Conservation (phyloP, 805 yeast genomes). For the Myxozyma neotropica region DNA sequence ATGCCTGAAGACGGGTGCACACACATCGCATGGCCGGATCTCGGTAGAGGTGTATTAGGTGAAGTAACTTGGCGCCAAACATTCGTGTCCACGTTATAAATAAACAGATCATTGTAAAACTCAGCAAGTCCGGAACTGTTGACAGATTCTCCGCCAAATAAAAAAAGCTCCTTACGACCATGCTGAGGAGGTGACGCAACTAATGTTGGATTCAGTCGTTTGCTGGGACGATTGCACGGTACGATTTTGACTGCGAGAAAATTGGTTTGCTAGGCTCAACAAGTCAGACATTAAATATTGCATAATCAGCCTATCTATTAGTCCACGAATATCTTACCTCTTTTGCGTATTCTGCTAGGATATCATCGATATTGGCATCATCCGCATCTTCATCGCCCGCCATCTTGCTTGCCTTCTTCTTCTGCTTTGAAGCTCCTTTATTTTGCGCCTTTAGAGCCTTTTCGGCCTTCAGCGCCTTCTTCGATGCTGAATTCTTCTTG, state of each 20-base stretch:
- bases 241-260: slow-evolving; percentile 67
- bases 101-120: slow-evolving; percentile 79
- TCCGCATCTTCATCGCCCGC: slow-evolving; percentile 81
- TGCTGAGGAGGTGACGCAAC: slow-evolving; percentile 75
- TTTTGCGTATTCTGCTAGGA: slow-evolving; percentile 71
- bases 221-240: slow-evolving; percentile 62
- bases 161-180: slow-evolving; percentile 65
- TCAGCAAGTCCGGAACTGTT: slow-evolving; percentile 53
- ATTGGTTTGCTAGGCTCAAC: slow-evolving; percentile 62
- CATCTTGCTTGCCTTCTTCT: slow-evolving; percentile 70
- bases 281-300: background rate
- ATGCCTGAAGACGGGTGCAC: slow-evolving; percentile 84
- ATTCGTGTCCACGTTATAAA: slow-evolving; percentile 74
- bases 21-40: slow-evolving; percentile 92
- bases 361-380: slow-evolving; percentile 77
- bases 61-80: slow-evolving; percentile 79
- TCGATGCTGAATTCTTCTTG: slow-evolving; percentile 78
- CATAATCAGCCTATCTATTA: background rate
- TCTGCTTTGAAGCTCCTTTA: slow-evolving; percentile 73
- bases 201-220: slow-evolving; percentile 73
- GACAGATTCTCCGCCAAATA: slow-evolving; percentile 89
- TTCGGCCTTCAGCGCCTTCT: slow-evolving; percentile 83
- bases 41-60: slow-evolving; percentile 85
- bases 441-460: slow-evolving; percentile 74
- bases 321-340: slow-evolving; percentile 13